Base-by-base conservation (phyloP, 345 rosid species). In the Hibiscus tridactylites region DNA sequence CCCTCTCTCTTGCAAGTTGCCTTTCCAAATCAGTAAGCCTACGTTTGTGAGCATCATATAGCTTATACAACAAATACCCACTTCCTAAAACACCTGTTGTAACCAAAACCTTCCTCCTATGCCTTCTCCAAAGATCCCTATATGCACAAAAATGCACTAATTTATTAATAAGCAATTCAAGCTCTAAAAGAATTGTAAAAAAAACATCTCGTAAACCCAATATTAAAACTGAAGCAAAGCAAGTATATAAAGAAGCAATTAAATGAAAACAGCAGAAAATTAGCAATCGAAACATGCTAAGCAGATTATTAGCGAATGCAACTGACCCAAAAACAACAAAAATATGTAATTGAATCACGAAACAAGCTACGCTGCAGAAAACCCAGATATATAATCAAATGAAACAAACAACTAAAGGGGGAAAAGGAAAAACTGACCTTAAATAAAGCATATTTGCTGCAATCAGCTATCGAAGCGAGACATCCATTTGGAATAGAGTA, bases 111-210 rank as follows among this genome's bases (percentile, higher is more conserved):
- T 86, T 92, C 83, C 88, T 87, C 84, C 75, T 84, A 47, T 95
- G 92, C 80, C 88, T 85, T 80, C 94, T 88, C 99, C 99, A 95
- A 56, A 95, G 85, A 74, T 81, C 78, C 87, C 98, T 95, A 73
- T 6, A 29, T 56, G 46, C 21, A 5, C 31, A 70, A 2, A 61
- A 78, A 42, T 21, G 42, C 17, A 73, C 46, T 50, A 52, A 75
- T 52, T 17, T 44, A 15, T 21, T 53, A 71, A 37, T 37, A 37
- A 37, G 70, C 44, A 52, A 70, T 59, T 44, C 19, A 64, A 71
- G 24, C 64, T 57, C 19, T 13, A 10, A 42, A 28, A 13, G 24
- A 16, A 63, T 12, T 9, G 26, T 2, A 1, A 37, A 35, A n/a
- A n/a, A 6, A 21, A 39, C 0, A 68, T 16, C 6, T 8, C 26